phyloP scores from a whole-genome alignment of 495 filamentous ascomycete species.

The Peziza echinospora region DNA sequence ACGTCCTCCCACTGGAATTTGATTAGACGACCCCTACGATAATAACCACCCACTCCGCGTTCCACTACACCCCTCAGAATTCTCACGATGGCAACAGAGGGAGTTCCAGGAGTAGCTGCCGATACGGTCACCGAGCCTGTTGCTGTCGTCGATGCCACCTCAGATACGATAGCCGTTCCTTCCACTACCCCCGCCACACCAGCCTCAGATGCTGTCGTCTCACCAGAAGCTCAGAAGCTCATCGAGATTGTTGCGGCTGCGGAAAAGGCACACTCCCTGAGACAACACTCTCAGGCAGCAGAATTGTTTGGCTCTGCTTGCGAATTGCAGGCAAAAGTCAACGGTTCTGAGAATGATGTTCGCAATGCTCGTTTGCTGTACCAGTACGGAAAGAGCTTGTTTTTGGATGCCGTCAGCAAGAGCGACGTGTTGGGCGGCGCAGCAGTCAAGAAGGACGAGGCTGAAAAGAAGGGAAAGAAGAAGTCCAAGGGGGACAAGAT shows the following conservation, averaged over 20 bases:
- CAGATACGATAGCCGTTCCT: no score
- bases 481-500: no score
- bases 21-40: no score
- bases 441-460: conserved; percentile 35
- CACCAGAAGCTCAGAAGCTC: conserved; percentile 32
- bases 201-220: not conserved
- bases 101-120: no score
- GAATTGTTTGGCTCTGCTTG: conserved; percentile 75
- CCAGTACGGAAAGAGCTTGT: conserved; percentile 76
- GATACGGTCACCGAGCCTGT: no score
- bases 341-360: conserved; percentile 62
- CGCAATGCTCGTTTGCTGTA: conserved; percentile 86
- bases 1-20: no score
- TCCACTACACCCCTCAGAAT: no score
- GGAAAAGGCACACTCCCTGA: conserved; percentile 53
- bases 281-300: conserved; percentile 62
- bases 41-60: no score
- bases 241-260: no score
- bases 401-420: conserved; percentile 79
- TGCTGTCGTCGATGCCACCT: no score
- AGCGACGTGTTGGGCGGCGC: conserved; percentile 82
- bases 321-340: conserved; percentile 71
- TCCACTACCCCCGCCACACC: not conserved
- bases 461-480: conserved; percentile 22
- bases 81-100: no score